Evolutionary conservation across 169 alveolate species (phyloP).

Genomic region (Blepharisma undulans): DNA sequence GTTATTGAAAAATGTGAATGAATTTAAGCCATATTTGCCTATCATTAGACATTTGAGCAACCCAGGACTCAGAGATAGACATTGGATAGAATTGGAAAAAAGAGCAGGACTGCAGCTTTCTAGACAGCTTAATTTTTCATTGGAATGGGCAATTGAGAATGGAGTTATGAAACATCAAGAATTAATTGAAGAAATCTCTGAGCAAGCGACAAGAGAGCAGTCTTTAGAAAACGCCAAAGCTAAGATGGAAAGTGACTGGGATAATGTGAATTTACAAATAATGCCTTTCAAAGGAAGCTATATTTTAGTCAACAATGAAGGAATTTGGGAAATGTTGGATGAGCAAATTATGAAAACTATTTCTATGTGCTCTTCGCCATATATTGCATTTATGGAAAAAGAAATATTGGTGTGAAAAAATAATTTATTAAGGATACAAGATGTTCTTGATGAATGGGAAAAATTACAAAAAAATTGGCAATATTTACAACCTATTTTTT

Average conservation of each 20-base stretch:
- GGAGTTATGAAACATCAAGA: slow-evolving; percentile 59
- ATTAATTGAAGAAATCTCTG: slow-evolving; percentile 72
- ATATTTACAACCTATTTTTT: slow-evolving; percentile 87
- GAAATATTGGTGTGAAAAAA: slow-evolving; percentile 81
- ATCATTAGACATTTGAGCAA: slow-evolving; percentile 70
- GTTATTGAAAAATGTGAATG: slow-evolving; percentile 60
- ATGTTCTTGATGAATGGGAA: slow-evolving; percentile 84
- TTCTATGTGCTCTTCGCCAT: slow-evolving; percentile 81
- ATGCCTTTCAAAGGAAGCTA: slow-evolving; percentile 80
- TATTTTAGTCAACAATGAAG: slow-evolving; percentile 82
- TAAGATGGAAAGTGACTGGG: slow-evolving; percentile 82
- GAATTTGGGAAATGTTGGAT: slow-evolving; percentile 81
- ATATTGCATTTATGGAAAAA: slow-evolving; percentile 76
- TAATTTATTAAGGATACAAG: slow-evolving; percentile 64
- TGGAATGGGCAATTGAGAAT: slow-evolving; percentile 53
- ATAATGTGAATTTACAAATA: slow-evolving; percentile 72
- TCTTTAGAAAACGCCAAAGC: slow-evolving; percentile 72
- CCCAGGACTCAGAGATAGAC: slow-evolving; percentile 81
- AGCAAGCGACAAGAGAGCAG: slow-evolving; percentile 78
- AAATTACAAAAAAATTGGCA: slow-evolving; percentile 81
- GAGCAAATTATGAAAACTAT: slow-evolving; percentile 85
- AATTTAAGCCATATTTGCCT: slow-evolving; percentile 67
- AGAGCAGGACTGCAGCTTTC: neutral
- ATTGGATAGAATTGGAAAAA: slow-evolving; percentile 73
- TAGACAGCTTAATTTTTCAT: slow-evolving; percentile 39